Evolutionary conservation across 768 basidiomycete genomes (phyloP), one percentile per base, ranked within the genome.

Genomic region (Crucibulum laeve): DNA sequence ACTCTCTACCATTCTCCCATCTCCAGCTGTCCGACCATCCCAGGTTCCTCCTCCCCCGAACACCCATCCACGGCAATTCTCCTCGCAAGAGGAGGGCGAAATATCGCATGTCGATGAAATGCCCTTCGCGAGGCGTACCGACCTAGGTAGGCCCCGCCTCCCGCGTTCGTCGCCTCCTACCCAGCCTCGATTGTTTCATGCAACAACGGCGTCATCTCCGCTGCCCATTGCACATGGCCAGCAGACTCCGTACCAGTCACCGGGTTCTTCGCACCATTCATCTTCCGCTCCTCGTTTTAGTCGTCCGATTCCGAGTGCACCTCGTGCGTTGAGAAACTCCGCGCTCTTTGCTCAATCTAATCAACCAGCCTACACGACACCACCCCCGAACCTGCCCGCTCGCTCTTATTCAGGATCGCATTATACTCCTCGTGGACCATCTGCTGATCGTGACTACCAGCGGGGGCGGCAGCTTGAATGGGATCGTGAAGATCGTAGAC

Each of bases 341-440:
- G 14, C 21, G 14, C 13, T 40, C 43, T 15, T 42, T 17, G 32
- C 43, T 25, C 43, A 22, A 46, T 44, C 28, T 10, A 34, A 42
- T 42, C 51, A 15, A 30, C 36, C 45, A 6, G 19, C 45, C 22
- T 48, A 42, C 35, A 34, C 34, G 14, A 36, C 23, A 18, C 44
- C 40, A 22, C 45, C 52, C 10, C n/a, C n/a, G n/a, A n/a, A n/a
- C n/a, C n/a, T n/a, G n/a, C 17, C 43, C 7, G 28, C 15, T 40
- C n/a, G 34, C 17, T 58, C 60, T 18, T 55, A 54, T 8, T 28
- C 44, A 11, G 53, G 60, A 22, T 56, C 65, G 36, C 65, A 63
- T 30, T 62, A 67, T 35, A 63, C 69, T 4, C 76, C 77, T 25
- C 67, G 77, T 1, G 76, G 74, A 4, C 77, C 76, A 2, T 73